These are phyloP conservation scores for Picea glauca DNA, from an alignment of 75 land plant species.

Conservation along the genomic window DNA sequence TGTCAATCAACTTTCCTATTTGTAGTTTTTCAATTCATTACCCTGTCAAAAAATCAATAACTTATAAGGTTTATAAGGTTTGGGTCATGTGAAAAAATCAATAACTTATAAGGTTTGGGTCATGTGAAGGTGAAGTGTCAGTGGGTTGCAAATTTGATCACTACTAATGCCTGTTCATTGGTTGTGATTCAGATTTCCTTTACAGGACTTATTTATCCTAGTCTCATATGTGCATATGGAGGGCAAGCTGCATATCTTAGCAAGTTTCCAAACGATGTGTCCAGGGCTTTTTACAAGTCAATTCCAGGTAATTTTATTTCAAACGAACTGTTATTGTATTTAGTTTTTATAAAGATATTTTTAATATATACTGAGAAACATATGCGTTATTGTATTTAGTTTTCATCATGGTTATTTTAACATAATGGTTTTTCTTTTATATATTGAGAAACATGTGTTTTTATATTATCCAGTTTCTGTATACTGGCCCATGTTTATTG, in stretches of 20 bases:
- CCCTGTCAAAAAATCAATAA: no score
- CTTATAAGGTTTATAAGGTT: no score
- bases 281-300: slow-evolving; percentile 55
- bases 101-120: no score
- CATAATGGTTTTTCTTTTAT: no score
- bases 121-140: background rate
- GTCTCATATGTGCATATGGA: slow-evolving; percentile 48
- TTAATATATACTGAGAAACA: no score
- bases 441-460: background rate
- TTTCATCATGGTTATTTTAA: no score
- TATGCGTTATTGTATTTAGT: no score
- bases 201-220: slow-evolving; percentile 42
- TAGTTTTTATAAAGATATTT: background rate
- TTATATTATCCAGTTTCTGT: slow-evolving; percentile 26
- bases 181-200: slow-evolving; percentile 45
- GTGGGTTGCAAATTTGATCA: background rate
- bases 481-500: slow-evolving; percentile 77
- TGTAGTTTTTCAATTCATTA: no score
- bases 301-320: slow-evolving; percentile 39
- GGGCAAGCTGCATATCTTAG: slow-evolving; percentile 80
- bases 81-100: no score
- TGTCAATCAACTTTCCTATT: no score
- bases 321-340: background rate
- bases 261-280: slow-evolving; percentile 40
- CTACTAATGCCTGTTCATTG: background rate